Percentiles rank a stretch among this genome's conserved stretches.
Conservation (phyloP, 2,329 filamentous ascomycete genomes). For the Aspergillus amoenus region DNA sequence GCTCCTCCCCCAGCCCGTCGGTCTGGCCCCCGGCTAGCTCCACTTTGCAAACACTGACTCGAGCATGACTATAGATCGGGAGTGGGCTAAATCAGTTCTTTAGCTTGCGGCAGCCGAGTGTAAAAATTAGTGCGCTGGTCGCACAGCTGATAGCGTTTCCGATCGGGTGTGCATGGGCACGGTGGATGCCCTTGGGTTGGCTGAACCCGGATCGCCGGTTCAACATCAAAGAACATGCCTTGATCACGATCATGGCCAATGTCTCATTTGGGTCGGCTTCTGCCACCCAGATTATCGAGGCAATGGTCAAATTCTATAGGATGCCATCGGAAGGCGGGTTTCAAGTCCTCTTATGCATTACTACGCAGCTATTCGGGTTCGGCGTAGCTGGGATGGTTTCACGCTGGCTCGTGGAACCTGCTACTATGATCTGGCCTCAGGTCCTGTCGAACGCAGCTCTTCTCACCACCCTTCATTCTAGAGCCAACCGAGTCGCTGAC, state of each 20-base stretch:
- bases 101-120: constrained; percentile 39
- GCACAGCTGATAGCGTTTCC: constrained; percentile 48
- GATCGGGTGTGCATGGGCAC: constrained; percentile 41
- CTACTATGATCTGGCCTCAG: constrained; percentile 65
- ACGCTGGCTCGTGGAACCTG: constrained; percentile 58
- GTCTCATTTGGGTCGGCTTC: constrained; percentile 48
- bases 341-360: constrained; percentile 60
- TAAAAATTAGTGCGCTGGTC: constrained; percentile 39
- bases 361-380: constrained; percentile 63
- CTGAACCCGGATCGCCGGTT: constrained; percentile 45
- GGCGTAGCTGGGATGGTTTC: constrained; percentile 61
- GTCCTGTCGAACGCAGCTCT: constrained; percentile 53
- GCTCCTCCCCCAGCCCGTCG: background rate
- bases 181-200: constrained; percentile 39
- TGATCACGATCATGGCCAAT: constrained; percentile 49
- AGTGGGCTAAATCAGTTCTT: constrained; percentile 42
- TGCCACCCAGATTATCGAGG: constrained; percentile 40
- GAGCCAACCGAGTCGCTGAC: constrained; percentile 34
- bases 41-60: constrained; percentile 1
- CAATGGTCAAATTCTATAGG: constrained; percentile 52
- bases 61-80: constrained; percentile 26
- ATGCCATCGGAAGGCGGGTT: constrained; percentile 60
- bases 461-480: constrained; percentile 41
- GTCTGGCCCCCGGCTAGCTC: background rate
- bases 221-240: constrained; percentile 43